Percentiles rank a stretch among this genome's conserved stretches.
phyloP scores from a whole-genome alignment of 2,329 filamentous ascomycete genomes.

The Purpureocillium lavendulum region DNA sequence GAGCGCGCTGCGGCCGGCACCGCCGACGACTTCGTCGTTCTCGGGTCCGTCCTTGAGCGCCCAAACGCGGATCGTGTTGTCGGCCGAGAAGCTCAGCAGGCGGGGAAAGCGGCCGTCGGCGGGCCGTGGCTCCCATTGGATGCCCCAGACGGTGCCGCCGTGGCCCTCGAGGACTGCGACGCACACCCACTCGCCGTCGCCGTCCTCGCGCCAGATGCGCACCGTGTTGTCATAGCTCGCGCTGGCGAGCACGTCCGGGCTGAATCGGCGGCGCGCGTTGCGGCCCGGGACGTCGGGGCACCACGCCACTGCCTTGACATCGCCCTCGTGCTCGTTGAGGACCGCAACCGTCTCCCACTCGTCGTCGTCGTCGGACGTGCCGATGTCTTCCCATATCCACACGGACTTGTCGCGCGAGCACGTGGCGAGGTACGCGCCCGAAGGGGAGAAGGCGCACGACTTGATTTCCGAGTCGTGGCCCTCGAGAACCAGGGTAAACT shows the following conservation, averaged over 20 bases:
- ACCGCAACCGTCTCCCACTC: conserved; percentile 97
- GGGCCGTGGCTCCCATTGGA: conserved; percentile 58
- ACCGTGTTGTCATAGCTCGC: conserved; percentile 94
- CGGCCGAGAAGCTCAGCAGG: conserved; percentile 78
- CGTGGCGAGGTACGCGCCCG: conserved; percentile 74
- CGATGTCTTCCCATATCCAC: conserved; percentile 97
- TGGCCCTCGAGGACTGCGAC: conserved; percentile 76
- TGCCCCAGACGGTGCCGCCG: conserved; percentile 78
- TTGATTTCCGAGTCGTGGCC: conserved; percentile 95
- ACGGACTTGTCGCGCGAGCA: conserved; percentile 89
- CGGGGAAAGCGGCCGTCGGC: conserved; percentile 43
- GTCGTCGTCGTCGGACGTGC: conserved; percentile 65
- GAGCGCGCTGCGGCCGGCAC: conserved; percentile 30
- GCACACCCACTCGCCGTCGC: conserved; percentile 85
- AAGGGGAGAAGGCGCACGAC: conserved; percentile 64
- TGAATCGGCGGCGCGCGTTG: conserved; percentile 36
- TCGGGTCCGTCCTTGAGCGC: conserved; percentile 48
- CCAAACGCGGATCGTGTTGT: conserved; percentile 76
- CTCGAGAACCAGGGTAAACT: conserved; percentile 84
- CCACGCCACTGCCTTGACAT: conserved; percentile 93
- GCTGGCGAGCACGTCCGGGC: conserved; percentile 70
- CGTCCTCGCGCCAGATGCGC: conserved; percentile 80
- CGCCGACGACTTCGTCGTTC: conserved; percentile 28
- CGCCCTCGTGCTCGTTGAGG: conserved; percentile 86
- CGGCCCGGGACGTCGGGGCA: conserved; percentile 59